Evolutionary conservation across 2,329 filamentous ascomycete species (phyloP).

Genomic region (Nectriaceae sp.): DNA sequence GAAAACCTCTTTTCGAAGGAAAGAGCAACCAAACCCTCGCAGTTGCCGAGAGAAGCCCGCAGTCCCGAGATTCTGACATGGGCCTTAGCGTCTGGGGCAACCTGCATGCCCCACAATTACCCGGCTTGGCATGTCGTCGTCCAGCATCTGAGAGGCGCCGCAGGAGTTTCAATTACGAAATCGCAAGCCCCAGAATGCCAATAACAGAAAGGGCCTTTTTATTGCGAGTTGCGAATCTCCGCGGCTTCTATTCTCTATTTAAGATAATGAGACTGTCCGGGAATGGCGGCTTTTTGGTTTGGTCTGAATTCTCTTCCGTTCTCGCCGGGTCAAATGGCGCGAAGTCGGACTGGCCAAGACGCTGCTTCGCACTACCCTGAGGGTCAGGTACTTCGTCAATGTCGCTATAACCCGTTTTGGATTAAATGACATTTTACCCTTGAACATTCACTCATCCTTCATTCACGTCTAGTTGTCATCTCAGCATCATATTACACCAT

Average conservation of each 20-base stretch:
- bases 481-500: background rate
- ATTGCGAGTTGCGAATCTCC: constrained; percentile 26
- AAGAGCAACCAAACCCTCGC: too few species aligned
- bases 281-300: background rate
- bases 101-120: constrained; percentile 15
- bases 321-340: background rate
- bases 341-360: background rate
- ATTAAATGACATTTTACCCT: background rate
- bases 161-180: constrained; percentile 29
- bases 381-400: background rate
- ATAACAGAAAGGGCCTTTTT: constrained; percentile 11
- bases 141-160: constrained; percentile 5
- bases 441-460: too few species aligned
- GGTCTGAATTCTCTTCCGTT: background rate
- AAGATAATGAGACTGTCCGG: background rate
- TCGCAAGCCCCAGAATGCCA: constrained; percentile 22
- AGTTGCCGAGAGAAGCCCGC: too few species aligned
- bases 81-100: background rate
- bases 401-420: background rate
- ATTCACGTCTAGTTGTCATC: too few species aligned
- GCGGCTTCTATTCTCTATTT: too few species aligned
- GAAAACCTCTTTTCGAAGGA: too few species aligned
- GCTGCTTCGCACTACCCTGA: background rate
- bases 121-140: constrained; percentile 8
- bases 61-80: too few species aligned